phyloP scores from a whole-genome alignment of 768 basidiomycete species.

The Amyloporia xantha region DNA sequence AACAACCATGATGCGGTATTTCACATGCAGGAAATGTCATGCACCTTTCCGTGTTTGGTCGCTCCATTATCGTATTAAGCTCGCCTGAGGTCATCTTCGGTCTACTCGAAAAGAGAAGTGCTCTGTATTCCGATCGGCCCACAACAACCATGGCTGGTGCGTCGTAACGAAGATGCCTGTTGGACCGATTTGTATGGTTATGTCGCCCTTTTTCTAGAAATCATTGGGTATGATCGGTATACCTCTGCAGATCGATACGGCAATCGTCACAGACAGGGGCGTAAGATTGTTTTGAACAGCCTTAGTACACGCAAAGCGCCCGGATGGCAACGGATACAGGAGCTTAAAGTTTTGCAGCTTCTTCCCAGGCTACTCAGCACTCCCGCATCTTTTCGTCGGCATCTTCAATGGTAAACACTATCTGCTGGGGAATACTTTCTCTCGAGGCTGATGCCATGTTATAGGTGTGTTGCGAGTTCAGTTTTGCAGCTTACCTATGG shows the following conservation, averaged over 20 bases:
- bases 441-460: too few relatives aligned
- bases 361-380: not conserved
- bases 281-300: constrained; percentile 7
- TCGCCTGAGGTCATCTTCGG: constrained; percentile 17
- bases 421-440: too few relatives aligned
- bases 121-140: constrained; percentile 20
- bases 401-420: not conserved
- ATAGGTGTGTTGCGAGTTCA: constrained; percentile 22
- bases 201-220: constrained; percentile 27
- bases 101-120: constrained; percentile 23
- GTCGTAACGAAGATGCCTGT: too few relatives aligned
- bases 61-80: constrained; percentile 25
- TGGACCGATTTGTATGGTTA: constrained; percentile 29
- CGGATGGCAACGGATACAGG: not conserved
- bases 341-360: not conserved
- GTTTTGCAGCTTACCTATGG: constrained; percentile 9
- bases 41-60: constrained; percentile 17
- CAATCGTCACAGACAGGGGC: constrained; percentile 11
- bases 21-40: constrained; percentile 12
- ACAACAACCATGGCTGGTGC: constrained; percentile 16
- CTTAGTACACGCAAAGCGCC: not conserved
- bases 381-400: not conserved
- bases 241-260: constrained; percentile 13
- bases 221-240: not conserved
- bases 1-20: too few relatives aligned